Percentiles rank a stretch among this genome's conserved stretches.
Conservation (phyloP, 2,329 filamentous ascomycete genomes). For the Ceratocystis papillata region DNA sequence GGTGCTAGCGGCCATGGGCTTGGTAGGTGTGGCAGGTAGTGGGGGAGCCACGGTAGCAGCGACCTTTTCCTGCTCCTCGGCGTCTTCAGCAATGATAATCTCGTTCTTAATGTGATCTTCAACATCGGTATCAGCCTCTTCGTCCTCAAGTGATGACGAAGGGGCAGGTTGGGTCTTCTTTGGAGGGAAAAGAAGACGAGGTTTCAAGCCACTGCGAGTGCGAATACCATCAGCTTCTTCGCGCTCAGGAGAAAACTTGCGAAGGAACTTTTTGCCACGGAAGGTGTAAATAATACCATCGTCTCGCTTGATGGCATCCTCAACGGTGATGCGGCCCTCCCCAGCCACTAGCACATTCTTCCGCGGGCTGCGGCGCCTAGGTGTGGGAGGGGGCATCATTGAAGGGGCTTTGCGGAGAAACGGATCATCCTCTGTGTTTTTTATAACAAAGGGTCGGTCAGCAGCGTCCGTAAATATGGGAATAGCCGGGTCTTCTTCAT, state of each 20-base stretch:
- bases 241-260: slow-evolving; percentile 46
- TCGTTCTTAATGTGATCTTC: slow-evolving; percentile 38
- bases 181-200: slow-evolving; percentile 57
- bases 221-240: slow-evolving; percentile 32
- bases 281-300: slow-evolving; percentile 69
- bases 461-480: slow-evolving; percentile 69
- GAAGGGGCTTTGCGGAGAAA: slow-evolving; percentile 45
- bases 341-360: slow-evolving; percentile 46
- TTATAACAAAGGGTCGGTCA: slow-evolving; percentile 60
- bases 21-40: slow-evolving; percentile 34
- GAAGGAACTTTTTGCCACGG: slow-evolving; percentile 70
- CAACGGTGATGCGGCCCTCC: slow-evolving; percentile 48
- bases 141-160: slow-evolving; percentile 40
- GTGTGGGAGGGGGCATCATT: slow-evolving; percentile 30
- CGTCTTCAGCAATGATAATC: slow-evolving; percentile 23
- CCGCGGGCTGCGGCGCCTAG: slow-evolving; percentile 44
- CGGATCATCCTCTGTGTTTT: slow-evolving; percentile 58
- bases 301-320: slow-evolving; percentile 52
- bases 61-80: slow-evolving; percentile 27
- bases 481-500: slow-evolving; percentile 49
- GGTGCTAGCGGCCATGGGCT: slow-evolving; percentile 25
- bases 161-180: slow-evolving; percentile 36
- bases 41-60: slow-evolving; percentile 13
- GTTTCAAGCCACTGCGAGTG: slow-evolving; percentile 60
- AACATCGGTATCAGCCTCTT: slow-evolving; percentile 50